Evolutionary conservation across 108 stramenopile species (phyloP), one percentile per base, ranked within the genome.

Genomic region (Skeletonema potamos): DNA sequence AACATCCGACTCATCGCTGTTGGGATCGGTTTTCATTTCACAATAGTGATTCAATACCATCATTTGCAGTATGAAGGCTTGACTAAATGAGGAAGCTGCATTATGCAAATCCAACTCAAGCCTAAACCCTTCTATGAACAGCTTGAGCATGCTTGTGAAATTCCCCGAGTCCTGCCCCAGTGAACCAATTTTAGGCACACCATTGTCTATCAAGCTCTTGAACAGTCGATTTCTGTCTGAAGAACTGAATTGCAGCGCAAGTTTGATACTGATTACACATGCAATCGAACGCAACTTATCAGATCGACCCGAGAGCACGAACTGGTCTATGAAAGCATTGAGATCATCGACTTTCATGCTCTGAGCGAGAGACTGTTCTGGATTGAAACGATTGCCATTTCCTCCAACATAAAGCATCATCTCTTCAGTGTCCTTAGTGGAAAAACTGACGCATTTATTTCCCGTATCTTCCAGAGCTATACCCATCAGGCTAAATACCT

Each of bases 401-500:
- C 56, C 76, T 57, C 69, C 66, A 12, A 68, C 41, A 29, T 54
- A 41, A 5, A 72, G 26, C 41, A 54, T 48, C 37, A 71, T 59
- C 26, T 64, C 70, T 34, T 71, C 62, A 0, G 54, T 27, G 18
- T 62, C 68, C 17, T 55, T 39, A 9, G 48, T 65, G 37, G 62
- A 54, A 41, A 32, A 41, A 20, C n/a, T 59, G 37, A n/a, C 24
- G 48, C 32, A 0, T 15, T 26, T 22, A 66, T 58, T 55, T 26
- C 29, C 74, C 36, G 33, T 32, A 18, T 70, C 61, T 12, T 69
- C 26, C 3, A 89, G 57, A 15, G 87, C 87, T 11, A 90, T 64
- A 64, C 89, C 87, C 17, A 86, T 63, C 28, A 93, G 55, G 34
- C 72, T 56, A 18, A 93, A 74, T 9, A 75, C 74, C 67, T 87